Evolutionary conservation across 2,329 filamentous ascomycete genomes (phyloP).

Genomic region (Alternaria alternata): DNA sequence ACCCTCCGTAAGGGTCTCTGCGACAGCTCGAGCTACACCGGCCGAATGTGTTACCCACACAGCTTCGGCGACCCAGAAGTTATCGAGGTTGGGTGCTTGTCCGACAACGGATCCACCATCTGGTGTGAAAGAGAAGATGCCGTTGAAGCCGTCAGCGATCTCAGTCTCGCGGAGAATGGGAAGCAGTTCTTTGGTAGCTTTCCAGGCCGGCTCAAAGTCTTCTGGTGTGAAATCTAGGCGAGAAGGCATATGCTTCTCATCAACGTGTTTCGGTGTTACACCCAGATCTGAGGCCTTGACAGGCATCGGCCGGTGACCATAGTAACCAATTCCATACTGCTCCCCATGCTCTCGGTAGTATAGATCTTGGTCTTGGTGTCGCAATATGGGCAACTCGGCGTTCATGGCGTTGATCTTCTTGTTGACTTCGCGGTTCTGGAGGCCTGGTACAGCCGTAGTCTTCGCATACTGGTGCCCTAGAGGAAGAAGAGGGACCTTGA

Average conservation of each 20-base stretch:
- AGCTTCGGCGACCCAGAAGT: constrained; percentile 71
- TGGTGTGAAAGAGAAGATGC: constrained; percentile 71
- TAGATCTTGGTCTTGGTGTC: constrained; percentile 69
- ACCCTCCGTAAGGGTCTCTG: constrained; percentile 66
- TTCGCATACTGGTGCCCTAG: constrained; percentile 71
- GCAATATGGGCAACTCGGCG: constrained; percentile 65
- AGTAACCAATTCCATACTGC: constrained; percentile 69
- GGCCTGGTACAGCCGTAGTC: constrained; percentile 62
- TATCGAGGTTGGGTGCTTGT: constrained; percentile 64
- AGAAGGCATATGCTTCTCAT: constrained; percentile 70
- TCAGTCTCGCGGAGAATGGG: constrained; percentile 61
- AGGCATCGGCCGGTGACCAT: constrained; percentile 69
- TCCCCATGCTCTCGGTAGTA: constrained; percentile 73
- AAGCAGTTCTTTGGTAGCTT: constrained; percentile 62
- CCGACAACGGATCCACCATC: constrained; percentile 69
- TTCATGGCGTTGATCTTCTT: constrained; percentile 56
- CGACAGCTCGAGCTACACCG: constrained; percentile 68
- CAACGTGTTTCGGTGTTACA: constrained; percentile 61
- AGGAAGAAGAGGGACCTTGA: constrained; percentile 66
- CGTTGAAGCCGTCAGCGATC: constrained; percentile 69
- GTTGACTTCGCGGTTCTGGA: constrained; percentile 52
- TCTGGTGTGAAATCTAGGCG: constrained; percentile 66
- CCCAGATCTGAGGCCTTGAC: constrained; percentile 64
- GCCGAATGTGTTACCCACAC: constrained; percentile 74
- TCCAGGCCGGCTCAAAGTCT: constrained; percentile 69